Evolutionary conservation across 75 land plant species (phyloP).

Genomic region (Selaginella tamariscina): DNA sequence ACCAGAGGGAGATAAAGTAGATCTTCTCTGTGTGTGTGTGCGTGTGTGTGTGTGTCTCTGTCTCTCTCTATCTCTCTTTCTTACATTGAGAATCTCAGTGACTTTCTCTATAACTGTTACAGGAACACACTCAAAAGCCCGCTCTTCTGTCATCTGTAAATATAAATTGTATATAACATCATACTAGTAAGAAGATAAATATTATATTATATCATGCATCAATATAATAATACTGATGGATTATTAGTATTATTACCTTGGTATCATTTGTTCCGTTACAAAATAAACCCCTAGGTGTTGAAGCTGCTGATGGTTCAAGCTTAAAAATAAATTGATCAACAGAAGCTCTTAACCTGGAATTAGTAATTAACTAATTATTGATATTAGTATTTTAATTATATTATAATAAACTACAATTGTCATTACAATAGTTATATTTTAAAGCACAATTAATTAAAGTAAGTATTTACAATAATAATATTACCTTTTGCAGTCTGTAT

Average conservation of each 20-base stretch:
- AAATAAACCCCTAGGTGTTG: constrained; percentile 71
- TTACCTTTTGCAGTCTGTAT: constrained; percentile 61
- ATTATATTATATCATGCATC: too few species aligned
- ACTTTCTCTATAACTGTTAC: constrained; percentile 67
- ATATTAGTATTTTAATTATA: not conserved
- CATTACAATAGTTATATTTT: not conserved
- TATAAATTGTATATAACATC: not conserved
- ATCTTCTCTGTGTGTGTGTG: too few species aligned
- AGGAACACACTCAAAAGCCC: constrained; percentile 65
- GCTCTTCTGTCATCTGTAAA: constrained; percentile 33
- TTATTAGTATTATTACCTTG: not conserved
- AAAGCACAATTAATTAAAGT: constrained; percentile 10
- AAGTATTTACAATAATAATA: constrained; percentile 1
- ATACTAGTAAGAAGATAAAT: too few species aligned
- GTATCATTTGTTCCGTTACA: constrained; percentile 11
- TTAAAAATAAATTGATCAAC: constrained; percentile 56
- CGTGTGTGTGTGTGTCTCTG: too few species aligned
- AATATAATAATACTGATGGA: too few species aligned
- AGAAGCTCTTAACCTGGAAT: constrained; percentile 51
- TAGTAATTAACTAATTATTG: not conserved
- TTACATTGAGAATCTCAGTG: constrained; percentile 62
- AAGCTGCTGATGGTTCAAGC: constrained; percentile 49
- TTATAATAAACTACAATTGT: not conserved
- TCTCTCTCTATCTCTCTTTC: too few species aligned
- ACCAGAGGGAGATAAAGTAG: too few species aligned